Base-by-base conservation (phyloP, 1,284 basidiomycete genomes). In the Tranzscheliella williamsii region DNA sequence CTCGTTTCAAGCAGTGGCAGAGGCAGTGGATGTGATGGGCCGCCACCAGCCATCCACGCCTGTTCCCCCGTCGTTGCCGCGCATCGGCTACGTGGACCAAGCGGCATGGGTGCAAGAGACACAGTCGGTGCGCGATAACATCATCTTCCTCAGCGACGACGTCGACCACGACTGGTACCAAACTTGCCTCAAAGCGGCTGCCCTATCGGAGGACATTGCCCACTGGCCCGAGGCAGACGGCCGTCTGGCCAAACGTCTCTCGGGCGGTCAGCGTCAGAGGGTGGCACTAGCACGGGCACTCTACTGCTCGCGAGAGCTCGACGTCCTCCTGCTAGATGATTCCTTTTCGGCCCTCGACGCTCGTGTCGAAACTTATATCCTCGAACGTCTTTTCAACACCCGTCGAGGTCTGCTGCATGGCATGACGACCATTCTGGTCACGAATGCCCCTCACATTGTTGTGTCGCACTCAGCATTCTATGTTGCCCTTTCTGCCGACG, bases 251-350 rank as follows among this genome's bases (percentile, higher is more conserved):
- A 67, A 54, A n/a, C 60, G 60, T 30, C 49, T 72, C 3, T 51
- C 47, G 4, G 70, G 70, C 6, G 70, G 70, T 5, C 70, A 69
- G 42, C 50, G 53, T 37, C 57, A 62, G 29, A 42, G 70, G 24
- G 43, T 73, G 18, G 43, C 46, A 13, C 46, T 73, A 15, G 70
- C 70, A 11, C 42, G 70, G 4, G 55, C 70, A 4, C 38, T 72
- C n/a, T 73, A 69, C n/a, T 9, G 11, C 9, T 29, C 27, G n/a
- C 27, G 11, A 11, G 27, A n/a, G 11, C 27, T 29, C 27, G 27
- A 29, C n/a, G 27, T 29, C 11, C 27, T 29, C 27, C n/a, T 29
- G n/a, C 27, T 29, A 29, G 27, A 29, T n/a, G 27, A 29, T 29
- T 9, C 27, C 9, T 29, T 29, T n/a, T 29, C 27, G 27, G 27